A percentile compares a stretch with the other conserved stretches of the same genome.
These are phyloP conservation scores for Picocystis sp. DNA, from an alignment of 163 green algal species.

Conservation along the genomic window DNA sequence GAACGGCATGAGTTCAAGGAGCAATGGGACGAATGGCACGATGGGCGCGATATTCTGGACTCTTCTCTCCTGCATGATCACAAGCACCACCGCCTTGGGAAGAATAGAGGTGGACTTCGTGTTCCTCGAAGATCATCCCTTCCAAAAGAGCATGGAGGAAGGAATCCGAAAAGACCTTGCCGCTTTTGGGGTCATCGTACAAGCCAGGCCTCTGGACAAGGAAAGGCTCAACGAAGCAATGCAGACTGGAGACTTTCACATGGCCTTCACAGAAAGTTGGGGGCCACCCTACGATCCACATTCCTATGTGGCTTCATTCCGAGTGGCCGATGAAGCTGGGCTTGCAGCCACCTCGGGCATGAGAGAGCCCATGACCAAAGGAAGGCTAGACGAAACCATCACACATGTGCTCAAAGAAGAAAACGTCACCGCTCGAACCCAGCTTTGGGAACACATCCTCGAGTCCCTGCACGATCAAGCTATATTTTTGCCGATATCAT, in stretches of 20 bases:
- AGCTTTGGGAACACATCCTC: slow-evolving; percentile 3
- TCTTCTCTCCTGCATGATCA: too few species aligned
- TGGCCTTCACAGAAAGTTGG: slow-evolving; percentile 14
- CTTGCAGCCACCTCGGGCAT: slow-evolving; percentile 7
- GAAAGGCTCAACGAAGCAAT: slow-evolving; percentile 13
- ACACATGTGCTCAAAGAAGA: background rate
- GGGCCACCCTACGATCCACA: slow-evolving; percentile 13
- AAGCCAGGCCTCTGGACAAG: slow-evolving; percentile 2
- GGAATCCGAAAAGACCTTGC: slow-evolving; percentile 9
- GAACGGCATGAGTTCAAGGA: too few species aligned
- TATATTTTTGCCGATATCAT: slow-evolving; percentile 7
- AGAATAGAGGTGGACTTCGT: slow-evolving; percentile 11
- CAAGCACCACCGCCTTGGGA: too few species aligned
- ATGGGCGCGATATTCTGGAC: too few species aligned
- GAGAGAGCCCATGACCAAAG: slow-evolving; percentile 7
- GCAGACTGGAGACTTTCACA: slow-evolving; percentile 14
- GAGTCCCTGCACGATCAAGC: slow-evolving; percentile 8
- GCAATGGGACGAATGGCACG: too few species aligned
- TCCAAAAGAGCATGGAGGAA: slow-evolving; percentile 5
- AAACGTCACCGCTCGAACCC: too few species aligned
- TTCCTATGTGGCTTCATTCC: slow-evolving; percentile 10
- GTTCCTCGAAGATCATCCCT: slow-evolving; percentile 9
- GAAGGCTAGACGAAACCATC: slow-evolving; percentile 7
- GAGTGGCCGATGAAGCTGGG: slow-evolving; percentile 7
- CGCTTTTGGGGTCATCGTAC: slow-evolving; percentile 9